Percentiles rank a stretch among this genome's conserved stretches.
Conservation (phyloP, 2,329 filamentous ascomycete genomes). For the Fusarium goolgardi region DNA sequence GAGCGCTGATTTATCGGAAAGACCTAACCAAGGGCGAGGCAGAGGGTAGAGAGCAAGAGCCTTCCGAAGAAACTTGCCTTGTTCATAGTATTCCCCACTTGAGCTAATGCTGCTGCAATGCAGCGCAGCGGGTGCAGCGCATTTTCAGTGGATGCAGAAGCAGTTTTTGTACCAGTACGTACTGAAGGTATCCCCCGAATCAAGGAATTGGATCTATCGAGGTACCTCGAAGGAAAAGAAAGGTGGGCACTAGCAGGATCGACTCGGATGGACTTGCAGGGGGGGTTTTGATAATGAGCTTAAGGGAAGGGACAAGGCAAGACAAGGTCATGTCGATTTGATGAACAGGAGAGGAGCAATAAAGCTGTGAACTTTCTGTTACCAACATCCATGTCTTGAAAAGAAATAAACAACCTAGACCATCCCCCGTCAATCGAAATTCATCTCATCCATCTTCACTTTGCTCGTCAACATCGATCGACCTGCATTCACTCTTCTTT, state of each 20-base stretch:
- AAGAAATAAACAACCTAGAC: conserved; percentile 5
- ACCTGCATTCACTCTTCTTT: conserved; percentile 8
- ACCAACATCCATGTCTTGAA: background rate
- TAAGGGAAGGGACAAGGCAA: conserved; percentile 5
- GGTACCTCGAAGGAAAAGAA: background rate
- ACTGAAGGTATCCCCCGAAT: conserved; percentile 9
- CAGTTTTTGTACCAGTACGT: conserved; percentile 3
- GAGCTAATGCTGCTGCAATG: conserved; percentile 21
- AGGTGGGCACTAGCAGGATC: conserved; percentile 8
- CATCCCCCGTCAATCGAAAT: background rate
- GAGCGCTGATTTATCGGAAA: conserved; percentile 17
- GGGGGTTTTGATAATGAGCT: conserved; percentile 17
- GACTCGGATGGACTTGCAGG: conserved; percentile 15
- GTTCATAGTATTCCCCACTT: conserved; percentile 7
- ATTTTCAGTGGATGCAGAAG: conserved; percentile 3
- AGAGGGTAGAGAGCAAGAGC: background rate
- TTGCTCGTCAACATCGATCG: background rate
- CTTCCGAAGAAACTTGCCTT: conserved; percentile 3
- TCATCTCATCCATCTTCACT: background rate
- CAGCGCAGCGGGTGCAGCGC: conserved; percentile 7
- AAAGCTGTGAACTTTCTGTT: conserved; percentile 4
- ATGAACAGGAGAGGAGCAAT: conserved; percentile 4
- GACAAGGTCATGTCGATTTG: conserved; percentile 4
- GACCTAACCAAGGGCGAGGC: background rate
- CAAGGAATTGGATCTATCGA: conserved; percentile 22